Conservation (phyloP, 129 eudicot species). For the Heracleum sosnowskyi region DNA sequence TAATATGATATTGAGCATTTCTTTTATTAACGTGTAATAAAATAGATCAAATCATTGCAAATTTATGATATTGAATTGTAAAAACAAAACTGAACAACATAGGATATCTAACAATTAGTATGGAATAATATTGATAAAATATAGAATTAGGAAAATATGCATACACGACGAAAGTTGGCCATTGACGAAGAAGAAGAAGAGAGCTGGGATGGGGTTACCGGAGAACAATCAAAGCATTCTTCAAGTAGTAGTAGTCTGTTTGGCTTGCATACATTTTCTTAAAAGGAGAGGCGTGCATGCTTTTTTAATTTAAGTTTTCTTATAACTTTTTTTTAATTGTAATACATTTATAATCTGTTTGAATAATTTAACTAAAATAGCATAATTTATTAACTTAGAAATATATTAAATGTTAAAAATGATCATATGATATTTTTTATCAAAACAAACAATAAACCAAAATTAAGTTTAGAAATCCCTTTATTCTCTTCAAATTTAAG, state of each 20-base stretch:
- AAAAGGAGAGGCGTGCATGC: too few relatives aligned
- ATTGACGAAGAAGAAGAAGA: conserved; percentile 1
- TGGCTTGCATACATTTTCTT: neutral
- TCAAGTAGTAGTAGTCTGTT: neutral
- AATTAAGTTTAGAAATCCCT: too few relatives aligned
- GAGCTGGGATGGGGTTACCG: neutral
- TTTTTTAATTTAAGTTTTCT: too few relatives aligned
- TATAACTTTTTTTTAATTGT: too few relatives aligned
- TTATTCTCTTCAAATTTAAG: too few relatives aligned
- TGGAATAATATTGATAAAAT: neutral
- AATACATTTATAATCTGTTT: too few relatives aligned
- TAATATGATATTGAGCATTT: neutral
- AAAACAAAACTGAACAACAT: neutral
- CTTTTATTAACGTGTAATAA: too few relatives aligned
- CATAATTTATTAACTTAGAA: too few relatives aligned
- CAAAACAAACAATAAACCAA: too few relatives aligned
- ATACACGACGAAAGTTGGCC: neutral
- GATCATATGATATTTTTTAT: too few relatives aligned
- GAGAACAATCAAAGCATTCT: neutral
- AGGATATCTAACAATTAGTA: neutral
- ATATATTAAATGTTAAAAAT: too few relatives aligned
- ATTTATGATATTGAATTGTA: neutral
- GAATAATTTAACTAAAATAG: too few relatives aligned
- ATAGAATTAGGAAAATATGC: neutral
- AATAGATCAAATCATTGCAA: neutral